Evolutionary conservation across 164 flowering plant species (phyloP).

Genomic region (Aristolochia contorta): DNA sequence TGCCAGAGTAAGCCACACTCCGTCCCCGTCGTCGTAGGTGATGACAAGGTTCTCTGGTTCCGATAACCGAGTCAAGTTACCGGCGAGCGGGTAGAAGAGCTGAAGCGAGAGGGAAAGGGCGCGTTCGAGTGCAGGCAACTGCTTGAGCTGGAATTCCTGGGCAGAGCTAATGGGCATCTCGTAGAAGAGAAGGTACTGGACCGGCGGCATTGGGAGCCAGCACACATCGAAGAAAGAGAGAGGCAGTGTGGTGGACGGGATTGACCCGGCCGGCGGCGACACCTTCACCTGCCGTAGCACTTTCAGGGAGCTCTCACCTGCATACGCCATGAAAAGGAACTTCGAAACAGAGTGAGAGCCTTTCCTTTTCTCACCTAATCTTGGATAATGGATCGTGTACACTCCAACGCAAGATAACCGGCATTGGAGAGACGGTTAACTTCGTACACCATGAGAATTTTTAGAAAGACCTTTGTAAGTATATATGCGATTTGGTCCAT

Average conservation of each 20-base stretch:
- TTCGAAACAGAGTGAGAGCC: background rate
- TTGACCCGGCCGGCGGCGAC: constrained; percentile 6
- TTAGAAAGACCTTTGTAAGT: too few species aligned
- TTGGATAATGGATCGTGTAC: too few species aligned
- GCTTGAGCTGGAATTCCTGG: constrained; percentile 1
- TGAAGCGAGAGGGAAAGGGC: constrained; percentile 36
- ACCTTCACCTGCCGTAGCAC: constrained; percentile 1
- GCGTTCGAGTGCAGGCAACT: constrained; percentile 21
- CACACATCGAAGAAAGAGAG: constrained; percentile 6
- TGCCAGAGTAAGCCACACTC: constrained; percentile 17
- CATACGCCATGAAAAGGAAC: background rate
- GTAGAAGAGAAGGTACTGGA: constrained; percentile 10
- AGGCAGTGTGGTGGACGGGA: constrained; percentile 1
- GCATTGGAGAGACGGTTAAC: too few species aligned
- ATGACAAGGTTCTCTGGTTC: constrained; percentile 14
- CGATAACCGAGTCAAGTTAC: constrained; percentile 17
- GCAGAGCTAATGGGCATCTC: background rate
- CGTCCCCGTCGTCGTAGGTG: constrained; percentile 21
- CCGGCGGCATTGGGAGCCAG: background rate
- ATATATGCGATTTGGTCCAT: too few species aligned
- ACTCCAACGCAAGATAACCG: too few species aligned
- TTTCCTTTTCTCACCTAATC: too few species aligned
- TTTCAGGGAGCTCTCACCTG: background rate
- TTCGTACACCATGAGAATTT: too few species aligned
- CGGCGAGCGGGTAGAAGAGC: constrained; percentile 32